A percentile compares a stretch with the other conserved stretches of the same genome.
Evolutionary conservation across 169 alveolate species (phyloP).

Genomic region (Plasmodium knowlesi): DNA sequence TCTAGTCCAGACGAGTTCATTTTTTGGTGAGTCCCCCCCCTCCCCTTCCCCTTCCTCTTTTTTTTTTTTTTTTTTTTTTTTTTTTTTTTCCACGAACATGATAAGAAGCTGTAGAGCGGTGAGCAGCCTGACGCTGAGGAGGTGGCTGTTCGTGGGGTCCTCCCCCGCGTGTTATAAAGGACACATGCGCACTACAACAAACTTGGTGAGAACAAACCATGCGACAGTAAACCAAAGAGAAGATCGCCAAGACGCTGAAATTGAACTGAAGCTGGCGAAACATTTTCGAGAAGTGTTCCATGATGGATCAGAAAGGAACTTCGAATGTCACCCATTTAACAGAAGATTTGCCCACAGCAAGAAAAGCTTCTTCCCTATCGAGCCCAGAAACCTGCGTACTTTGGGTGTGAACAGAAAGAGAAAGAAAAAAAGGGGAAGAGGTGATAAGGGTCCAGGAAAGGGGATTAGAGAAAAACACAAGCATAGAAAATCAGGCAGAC

Average conservation of each 20-base stretch:
- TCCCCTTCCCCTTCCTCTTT: no score
- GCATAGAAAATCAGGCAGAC: constrained; percentile 82
- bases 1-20: neutral
- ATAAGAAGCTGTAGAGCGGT: constrained; percentile 59
- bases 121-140: constrained; percentile 1
- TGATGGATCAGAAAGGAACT: constrained; percentile 72
- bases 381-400: constrained; percentile 85
- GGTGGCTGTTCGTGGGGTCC: neutral
- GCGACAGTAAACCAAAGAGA: neutral
- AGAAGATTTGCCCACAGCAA: constrained; percentile 86
- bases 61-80: no score
- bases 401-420: constrained; percentile 80
- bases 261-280: constrained; percentile 43
- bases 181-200: neutral
- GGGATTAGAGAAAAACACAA: constrained; percentile 84
- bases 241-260: neutral
- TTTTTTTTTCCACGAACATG: constrained; percentile 38
- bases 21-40: neutral
- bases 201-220: neutral
- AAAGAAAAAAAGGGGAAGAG: constrained; percentile 87
- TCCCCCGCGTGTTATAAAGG: neutral
- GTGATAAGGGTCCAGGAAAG: constrained; percentile 86
- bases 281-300: constrained; percentile 65
- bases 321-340: constrained; percentile 85
- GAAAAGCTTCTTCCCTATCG: constrained; percentile 87